Evolutionary conservation across 441 rosid species (phyloP), one percentile per base, ranked within the genome.

Genomic region (Flueggea neowawraea): DNA sequence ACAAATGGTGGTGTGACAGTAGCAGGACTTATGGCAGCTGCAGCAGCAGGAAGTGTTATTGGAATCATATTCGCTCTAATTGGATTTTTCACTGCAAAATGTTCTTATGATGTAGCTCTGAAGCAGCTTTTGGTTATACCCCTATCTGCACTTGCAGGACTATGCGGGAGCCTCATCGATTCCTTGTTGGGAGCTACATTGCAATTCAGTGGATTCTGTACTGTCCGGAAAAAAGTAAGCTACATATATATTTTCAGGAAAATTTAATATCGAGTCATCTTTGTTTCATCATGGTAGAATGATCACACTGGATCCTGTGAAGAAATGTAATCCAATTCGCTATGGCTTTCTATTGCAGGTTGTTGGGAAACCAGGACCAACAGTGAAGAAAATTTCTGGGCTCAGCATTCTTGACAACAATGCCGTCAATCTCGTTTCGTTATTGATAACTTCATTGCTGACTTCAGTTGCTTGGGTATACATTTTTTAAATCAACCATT

Each of bases 191-290:
- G 98, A 71, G 98, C 98, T 55, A 93, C 93, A 11, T 67, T 93
- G 22, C 97, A 90, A 70, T 93, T 80, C 82, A 93, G 98, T 64
- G 98, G 98, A 28, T 90, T 82, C 82, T 93, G 98, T 73, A 72
- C 85, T 15, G 85, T 93, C 55, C 89, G 97, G 22, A 88, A 86
- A 57, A 93, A 88, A 83, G 97, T 90, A 75, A 76, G 65, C 62
- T 16, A n/a, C 28, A 22, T 36, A 52, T 10, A 6, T 43, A 10
- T 51, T 60, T 8, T 28, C 14, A 5, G 5, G 17, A 12, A 14
- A 17, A 17, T 55, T 55, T 5, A 6, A 0, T 22, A 22, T 22
- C 1, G 28, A 22, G 28, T 22, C 28, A 13, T 1, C 15, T 15
- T 6, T 32, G 44, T 4, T 10, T 9, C 32, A 32, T 32, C 10